Conservation (phyloP, 768 basidiomycete species). For the Xerocomellus dryophilus region DNA sequence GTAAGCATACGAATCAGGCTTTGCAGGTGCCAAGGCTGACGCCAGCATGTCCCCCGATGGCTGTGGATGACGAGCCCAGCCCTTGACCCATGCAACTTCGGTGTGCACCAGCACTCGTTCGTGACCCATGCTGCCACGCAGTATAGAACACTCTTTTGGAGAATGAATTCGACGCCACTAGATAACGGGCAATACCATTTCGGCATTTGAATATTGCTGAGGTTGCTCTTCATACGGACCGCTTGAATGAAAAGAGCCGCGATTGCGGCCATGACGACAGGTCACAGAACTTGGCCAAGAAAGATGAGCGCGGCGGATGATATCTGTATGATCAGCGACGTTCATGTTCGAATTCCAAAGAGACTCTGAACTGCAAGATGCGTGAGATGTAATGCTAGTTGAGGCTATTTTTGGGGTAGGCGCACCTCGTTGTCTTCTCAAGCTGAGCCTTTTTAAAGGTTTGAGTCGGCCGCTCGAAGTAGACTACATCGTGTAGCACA, state of each 20-base stretch:
- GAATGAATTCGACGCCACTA: constrained; percentile 26
- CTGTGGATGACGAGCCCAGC: constrained; percentile 17
- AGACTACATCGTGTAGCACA: constrained; percentile 23
- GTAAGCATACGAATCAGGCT: constrained; percentile 18
- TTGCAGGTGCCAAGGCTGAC: constrained; percentile 12
- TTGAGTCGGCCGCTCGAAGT: constrained; percentile 5
- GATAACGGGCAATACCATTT: constrained; percentile 24
- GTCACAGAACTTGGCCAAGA: constrained; percentile 21
- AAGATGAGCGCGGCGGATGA: constrained; percentile 2
- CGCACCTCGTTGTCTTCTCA: constrained; percentile 26
- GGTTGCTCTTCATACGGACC: constrained; percentile 3
- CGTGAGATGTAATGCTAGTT: constrained; percentile 21
- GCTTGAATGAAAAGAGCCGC: constrained; percentile 11
- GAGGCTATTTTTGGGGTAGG: constrained; percentile 22
- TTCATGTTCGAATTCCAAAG: constrained; percentile 25
- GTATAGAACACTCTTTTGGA: constrained; percentile 20
- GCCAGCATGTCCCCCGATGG: constrained; percentile 4
- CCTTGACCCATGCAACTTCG: constrained; percentile 27
- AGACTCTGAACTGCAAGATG: constrained; percentile 8
- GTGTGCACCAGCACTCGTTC: constrained; percentile 4
- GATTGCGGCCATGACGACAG: constrained; percentile 23
- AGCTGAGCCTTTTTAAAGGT: constrained; percentile 23
- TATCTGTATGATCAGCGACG: constrained; percentile 16
- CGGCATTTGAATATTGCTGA: constrained; percentile 21
- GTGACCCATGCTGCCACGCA: constrained; percentile 13